Conservation (phyloP, 805 yeast genomes). For the Cyberlindnera xishuangbannaensis region DNA sequence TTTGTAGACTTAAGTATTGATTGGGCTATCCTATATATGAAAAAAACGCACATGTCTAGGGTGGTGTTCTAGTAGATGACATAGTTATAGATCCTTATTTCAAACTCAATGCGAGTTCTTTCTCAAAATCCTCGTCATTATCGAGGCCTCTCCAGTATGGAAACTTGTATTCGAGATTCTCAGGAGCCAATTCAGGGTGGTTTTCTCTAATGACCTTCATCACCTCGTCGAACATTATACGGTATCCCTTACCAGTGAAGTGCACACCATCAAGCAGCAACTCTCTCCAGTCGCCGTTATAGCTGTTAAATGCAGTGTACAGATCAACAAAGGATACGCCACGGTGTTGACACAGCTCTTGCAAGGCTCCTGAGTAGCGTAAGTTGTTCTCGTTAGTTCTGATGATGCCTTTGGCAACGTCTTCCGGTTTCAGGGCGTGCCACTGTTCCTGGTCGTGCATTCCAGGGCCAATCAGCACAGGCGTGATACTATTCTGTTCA, state of each 20-base stretch:
- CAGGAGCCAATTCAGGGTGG: conserved; percentile 47
- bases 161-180: conserved; percentile 30
- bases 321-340: conserved; percentile 55
- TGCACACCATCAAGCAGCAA: conserved; percentile 55
- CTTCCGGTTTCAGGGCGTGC: conserved; percentile 29
- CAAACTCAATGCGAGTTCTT: too few species aligned
- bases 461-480: conserved; percentile 61
- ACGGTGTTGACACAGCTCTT: conserved; percentile 37
- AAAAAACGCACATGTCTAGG: too few species aligned
- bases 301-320: conserved; percentile 37
- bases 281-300: conserved; percentile 34
- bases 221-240: conserved; percentile 40
- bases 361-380: conserved; percentile 46
- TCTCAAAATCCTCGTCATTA: too few species aligned
- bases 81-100: too few species aligned
- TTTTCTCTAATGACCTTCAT: conserved; percentile 29
- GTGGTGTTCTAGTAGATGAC: too few species aligned
- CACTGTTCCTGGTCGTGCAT: conserved; percentile 43
- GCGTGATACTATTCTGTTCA: conserved; percentile 37
- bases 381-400: conserved; percentile 42
- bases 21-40: too few species aligned
- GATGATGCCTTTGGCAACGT: conserved; percentile 32
- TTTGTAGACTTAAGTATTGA: too few species aligned
- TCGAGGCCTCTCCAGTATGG: conserved; percentile 37
- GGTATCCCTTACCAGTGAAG: conserved; percentile 49